Evolutionary conservation across 2,329 filamentous ascomycete genomes (phyloP).

Genomic region (Emmonsiellopsis sp.): DNA sequence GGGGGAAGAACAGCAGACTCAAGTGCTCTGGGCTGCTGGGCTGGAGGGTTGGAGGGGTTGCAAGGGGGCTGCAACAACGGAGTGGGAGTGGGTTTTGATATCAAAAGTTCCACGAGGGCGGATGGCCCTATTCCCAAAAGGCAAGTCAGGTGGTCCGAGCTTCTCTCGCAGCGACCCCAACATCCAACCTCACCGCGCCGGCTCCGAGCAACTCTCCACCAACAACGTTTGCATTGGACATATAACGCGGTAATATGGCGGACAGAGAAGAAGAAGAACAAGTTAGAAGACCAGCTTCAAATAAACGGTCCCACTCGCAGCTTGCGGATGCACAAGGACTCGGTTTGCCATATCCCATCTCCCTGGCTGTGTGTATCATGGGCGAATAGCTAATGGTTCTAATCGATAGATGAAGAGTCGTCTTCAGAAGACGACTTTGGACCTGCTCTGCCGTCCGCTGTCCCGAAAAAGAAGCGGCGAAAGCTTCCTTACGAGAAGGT

Average conservation of each 20-base stretch:
- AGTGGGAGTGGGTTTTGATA: neutral
- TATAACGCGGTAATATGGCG: slow-evolving; percentile 17
- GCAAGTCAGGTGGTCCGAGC: slow-evolving; percentile 5
- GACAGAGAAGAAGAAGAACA: slow-evolving; percentile 10
- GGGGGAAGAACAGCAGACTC: neutral
- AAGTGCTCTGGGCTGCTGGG: neutral
- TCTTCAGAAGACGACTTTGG: slow-evolving; percentile 91
- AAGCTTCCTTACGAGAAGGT: slow-evolving; percentile 91
- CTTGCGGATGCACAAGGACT: slow-evolving; percentile 31
- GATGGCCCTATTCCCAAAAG: neutral
- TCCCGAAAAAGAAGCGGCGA: slow-evolving; percentile 81
- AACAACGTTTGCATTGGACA: too few relatives aligned
- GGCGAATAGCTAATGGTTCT: neutral
- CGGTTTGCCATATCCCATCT: slow-evolving; percentile 22
- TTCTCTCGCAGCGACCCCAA: neutral
- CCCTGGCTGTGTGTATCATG: slow-evolving; percentile 16
- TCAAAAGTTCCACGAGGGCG: neutral
- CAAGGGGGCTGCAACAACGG: neutral
- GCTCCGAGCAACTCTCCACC: too few relatives aligned
- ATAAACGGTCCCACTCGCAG: slow-evolving; percentile 50
- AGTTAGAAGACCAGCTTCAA: slow-evolving; percentile 19
- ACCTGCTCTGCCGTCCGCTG: slow-evolving; percentile 73
- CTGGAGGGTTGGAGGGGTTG: neutral
- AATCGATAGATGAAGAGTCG: slow-evolving; percentile 37
- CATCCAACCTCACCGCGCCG: too few relatives aligned